A percentile compares a stretch with the other conserved stretches of the same genome.
Conservation (phyloP, 345 rosid genomes). For the Erodium maritimum region DNA sequence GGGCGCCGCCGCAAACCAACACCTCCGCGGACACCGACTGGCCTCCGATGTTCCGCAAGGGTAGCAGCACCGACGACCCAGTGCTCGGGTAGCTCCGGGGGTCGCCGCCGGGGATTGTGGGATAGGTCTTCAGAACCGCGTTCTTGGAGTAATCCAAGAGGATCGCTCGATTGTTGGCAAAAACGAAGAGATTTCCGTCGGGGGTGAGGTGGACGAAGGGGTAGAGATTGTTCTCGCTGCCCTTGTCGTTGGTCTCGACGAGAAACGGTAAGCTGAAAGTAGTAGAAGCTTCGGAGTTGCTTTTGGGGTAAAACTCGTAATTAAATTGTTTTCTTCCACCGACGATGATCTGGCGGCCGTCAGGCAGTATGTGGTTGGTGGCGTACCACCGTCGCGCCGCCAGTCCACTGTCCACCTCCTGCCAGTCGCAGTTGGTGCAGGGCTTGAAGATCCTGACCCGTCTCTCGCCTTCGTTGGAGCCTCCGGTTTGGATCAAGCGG, state of each 20-base stretch:
- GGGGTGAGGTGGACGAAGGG: slow-evolving; percentile 68
- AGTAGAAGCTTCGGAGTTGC: slow-evolving; percentile 4
- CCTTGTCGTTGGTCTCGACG: slow-evolving; percentile 16
- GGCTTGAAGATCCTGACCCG: slow-evolving; percentile 20
- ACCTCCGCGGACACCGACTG: slow-evolving; percentile 25
- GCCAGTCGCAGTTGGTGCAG: slow-evolving; percentile 25
- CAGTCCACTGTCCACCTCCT: slow-evolving; percentile 10
- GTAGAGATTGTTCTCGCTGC: slow-evolving; percentile 64
- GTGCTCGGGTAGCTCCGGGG: slow-evolving; percentile 49
- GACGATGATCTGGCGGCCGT: slow-evolving; percentile 22
- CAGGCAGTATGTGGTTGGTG: slow-evolving; percentile 27
- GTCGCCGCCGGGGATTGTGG: slow-evolving; percentile 35
- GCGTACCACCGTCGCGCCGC: slow-evolving; percentile 26
- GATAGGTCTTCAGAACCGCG: slow-evolving; percentile 26
- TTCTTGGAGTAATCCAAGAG: slow-evolving; percentile 28
- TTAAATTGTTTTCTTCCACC: slow-evolving; percentile 26
- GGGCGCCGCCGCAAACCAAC: slow-evolving; percentile 42
- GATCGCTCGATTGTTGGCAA: slow-evolving; percentile 66
- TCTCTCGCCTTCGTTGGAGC: slow-evolving; percentile 15
- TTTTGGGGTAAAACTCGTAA: slow-evolving; percentile 28
- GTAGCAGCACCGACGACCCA: slow-evolving; percentile 40
- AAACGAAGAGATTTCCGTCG: slow-evolving; percentile 68
- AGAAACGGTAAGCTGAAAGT: slow-evolving; percentile 34
- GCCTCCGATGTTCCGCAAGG: slow-evolving; percentile 14
- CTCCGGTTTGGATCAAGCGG: slow-evolving; percentile 35